Percentiles rank a stretch among this genome's conserved stretches.
phyloP scores from a whole-genome alignment of 139 green algal genomes.

The Closterium sp. region DNA sequence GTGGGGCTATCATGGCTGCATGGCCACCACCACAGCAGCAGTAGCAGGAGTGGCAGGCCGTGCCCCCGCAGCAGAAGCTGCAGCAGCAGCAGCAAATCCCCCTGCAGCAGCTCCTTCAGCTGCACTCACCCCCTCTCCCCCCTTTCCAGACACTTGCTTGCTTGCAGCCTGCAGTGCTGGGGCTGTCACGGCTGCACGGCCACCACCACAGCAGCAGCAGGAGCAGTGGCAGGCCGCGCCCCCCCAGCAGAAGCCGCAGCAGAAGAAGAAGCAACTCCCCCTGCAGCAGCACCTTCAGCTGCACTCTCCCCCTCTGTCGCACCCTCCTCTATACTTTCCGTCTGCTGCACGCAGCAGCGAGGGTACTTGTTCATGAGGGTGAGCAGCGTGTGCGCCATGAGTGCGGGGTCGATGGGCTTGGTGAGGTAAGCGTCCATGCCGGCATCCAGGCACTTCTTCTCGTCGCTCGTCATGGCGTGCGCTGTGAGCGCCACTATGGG shows the following conservation, averaged over 20 bases:
- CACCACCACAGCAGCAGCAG: neutral
- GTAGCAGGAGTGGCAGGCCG: neutral
- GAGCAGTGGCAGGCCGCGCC: too few species aligned
- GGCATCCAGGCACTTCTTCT: conserved; percentile 68
- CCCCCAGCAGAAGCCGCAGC: neutral
- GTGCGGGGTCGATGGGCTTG: conserved; percentile 37
- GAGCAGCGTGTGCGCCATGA: conserved; percentile 33
- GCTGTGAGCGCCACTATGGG: conserved; percentile 92
- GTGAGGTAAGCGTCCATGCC: conserved; percentile 53
- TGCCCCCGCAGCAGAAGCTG: neutral
- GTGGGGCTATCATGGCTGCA: neutral
- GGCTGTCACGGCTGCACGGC: neutral
- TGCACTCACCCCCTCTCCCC: conserved; percentile 73
- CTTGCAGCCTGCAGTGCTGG: too few species aligned
- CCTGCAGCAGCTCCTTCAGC: neutral
- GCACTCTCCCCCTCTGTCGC: neutral
- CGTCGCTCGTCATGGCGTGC: conserved; percentile 74
- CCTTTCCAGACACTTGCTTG: conserved; percentile 25
- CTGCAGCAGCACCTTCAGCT: neutral
- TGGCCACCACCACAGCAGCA: neutral
- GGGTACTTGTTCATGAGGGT: conserved; percentile 2
- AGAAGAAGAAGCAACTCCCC: neutral
- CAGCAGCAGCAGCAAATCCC: neutral
- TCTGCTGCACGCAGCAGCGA: neutral
- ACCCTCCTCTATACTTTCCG: neutral